phyloP scores from a whole-genome alignment of 78 protist genomes.

The Dictyostelium discoideum region DNA sequence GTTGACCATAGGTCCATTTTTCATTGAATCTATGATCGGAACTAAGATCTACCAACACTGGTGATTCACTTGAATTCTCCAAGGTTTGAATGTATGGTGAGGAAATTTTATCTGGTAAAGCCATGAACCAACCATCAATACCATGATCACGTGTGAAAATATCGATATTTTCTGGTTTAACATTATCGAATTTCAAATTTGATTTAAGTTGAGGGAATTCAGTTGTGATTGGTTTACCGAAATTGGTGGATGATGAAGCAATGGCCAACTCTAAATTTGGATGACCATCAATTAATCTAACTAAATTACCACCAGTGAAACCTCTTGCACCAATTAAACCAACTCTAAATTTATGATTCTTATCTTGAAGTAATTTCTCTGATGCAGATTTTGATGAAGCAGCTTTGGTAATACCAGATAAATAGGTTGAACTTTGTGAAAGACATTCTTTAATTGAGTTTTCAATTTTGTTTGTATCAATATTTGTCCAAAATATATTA shows the following conservation, averaged over 20 bases:
- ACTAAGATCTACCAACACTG: conserved; percentile 66
- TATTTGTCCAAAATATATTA: conserved; percentile 44
- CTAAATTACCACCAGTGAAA: conserved; percentile 85
- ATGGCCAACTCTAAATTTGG: conserved; percentile 70
- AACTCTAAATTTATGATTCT: conserved; percentile 28
- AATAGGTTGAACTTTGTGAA: neutral
- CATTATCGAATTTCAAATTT: conserved; percentile 26
- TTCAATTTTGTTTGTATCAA: neutral
- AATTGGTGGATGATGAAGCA: conserved; percentile 74
- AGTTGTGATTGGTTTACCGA: conserved; percentile 68
- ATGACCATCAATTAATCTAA: conserved; percentile 47
- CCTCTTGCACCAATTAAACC: conserved; percentile 90
- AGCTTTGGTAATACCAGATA: neutral
- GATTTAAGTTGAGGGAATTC: conserved; percentile 65
- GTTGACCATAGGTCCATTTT: conserved; percentile 86
- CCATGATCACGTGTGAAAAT: conserved; percentile 31
- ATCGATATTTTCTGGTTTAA: conserved; percentile 78
- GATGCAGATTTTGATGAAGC: neutral
- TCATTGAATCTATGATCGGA: conserved; percentile 77
- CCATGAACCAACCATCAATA: conserved; percentile 86
- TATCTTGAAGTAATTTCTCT: neutral
- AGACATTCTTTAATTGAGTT: neutral
- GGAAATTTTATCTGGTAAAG: conserved; percentile 82
- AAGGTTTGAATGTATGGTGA: conserved; percentile 70
- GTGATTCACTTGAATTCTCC: neutral